Base-by-base conservation (phyloP, 768 basidiomycete species). In the Boletellus sp. region DNA sequence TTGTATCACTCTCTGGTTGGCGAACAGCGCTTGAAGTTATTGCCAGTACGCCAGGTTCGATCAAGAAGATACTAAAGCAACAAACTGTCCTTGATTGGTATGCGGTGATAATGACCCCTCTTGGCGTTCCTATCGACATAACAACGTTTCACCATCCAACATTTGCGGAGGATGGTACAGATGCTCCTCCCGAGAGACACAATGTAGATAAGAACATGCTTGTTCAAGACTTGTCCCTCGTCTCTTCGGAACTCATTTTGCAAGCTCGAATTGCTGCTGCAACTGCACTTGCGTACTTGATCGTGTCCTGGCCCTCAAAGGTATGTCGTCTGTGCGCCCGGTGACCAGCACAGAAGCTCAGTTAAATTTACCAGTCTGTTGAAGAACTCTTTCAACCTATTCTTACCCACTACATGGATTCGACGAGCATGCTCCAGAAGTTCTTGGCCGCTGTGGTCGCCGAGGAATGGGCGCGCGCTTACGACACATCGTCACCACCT, bases 191-290 rank as follows among this genome's bases (percentile, higher is more conserved):
- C 0, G 87, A 91, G 64, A 78, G 84, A 40, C 91, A 98, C 65
- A 94, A 96, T 59, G 91, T 98, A 28, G 96, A 99, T 73, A 98
- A 93, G 75, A 88, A 87, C 51, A 93, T 98, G 85, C 75, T 97
- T 20, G 76, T 80, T 5, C 94, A 97, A 63, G 96, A 99, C 64
- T 72, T 93, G 37, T 83, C 90, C 1, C 74, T 99, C 33, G 78
- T 98, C 28, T 74, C 85, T 6, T 70, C 78, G 20, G 93, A 96
- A 59, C 70, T 82, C 5, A 81, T 92, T 33, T 64, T 94, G 50
- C 83, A 87, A 54, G 91, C 90, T 16, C 78, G 94, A 20, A 69
- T 97, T 6, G 82, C 87, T 7, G 79, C 85, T 5, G 86, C 91
- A 1, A 82, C 78, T 1, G 90, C 92, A 2, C 67, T 97, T 23